Evolutionary conservation across 2,329 filamentous ascomycete species (phyloP).

Genomic region (Xylaria sp.): DNA sequence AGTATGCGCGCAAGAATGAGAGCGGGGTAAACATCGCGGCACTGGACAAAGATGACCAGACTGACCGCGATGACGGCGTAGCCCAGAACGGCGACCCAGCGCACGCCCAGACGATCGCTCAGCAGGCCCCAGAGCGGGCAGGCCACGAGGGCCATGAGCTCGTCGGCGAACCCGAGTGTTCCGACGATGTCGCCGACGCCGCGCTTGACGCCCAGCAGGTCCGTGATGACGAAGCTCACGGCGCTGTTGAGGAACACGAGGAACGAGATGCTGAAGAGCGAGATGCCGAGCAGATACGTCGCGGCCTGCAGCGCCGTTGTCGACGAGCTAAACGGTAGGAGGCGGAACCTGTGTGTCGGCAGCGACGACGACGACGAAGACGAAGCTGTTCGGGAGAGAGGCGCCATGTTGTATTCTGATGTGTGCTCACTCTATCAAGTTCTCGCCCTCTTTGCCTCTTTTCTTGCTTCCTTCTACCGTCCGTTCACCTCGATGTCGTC

Average conservation of each 20-base stretch:
- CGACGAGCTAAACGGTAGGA: slow-evolving; percentile 68
- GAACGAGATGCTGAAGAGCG: slow-evolving; percentile 88
- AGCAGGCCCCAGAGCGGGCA: slow-evolving; percentile 83
- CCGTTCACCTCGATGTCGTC: not conserved
- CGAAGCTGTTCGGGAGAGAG: slow-evolving; percentile 20
- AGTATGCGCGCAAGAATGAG: slow-evolving; percentile 84
- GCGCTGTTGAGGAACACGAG: slow-evolving; percentile 90
- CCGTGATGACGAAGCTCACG: slow-evolving; percentile 85
- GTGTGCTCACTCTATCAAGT: not conserved
- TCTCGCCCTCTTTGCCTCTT: not conserved
- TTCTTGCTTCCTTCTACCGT: not conserved
- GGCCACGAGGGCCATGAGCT: slow-evolving; percentile 82
- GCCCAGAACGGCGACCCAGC: slow-evolving; percentile 78
- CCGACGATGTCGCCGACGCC: slow-evolving; percentile 84
- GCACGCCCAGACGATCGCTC: slow-evolving; percentile 80
- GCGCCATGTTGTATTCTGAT: slow-evolving; percentile 26
- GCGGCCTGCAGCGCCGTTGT: slow-evolving; percentile 72
- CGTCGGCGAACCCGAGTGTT: slow-evolving; percentile 86
- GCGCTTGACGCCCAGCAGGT: slow-evolving; percentile 78
- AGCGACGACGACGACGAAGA: no score
- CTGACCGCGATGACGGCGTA: slow-evolving; percentile 84
- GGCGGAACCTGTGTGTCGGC: slow-evolving; percentile 45
- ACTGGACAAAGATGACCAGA: slow-evolving; percentile 82
- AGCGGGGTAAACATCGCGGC: slow-evolving; percentile 85
- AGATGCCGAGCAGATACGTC: slow-evolving; percentile 83